phyloP scores from a whole-genome alignment of 2,329 filamentous ascomycete genomes.

The Aspergillus vadensis region DNA sequence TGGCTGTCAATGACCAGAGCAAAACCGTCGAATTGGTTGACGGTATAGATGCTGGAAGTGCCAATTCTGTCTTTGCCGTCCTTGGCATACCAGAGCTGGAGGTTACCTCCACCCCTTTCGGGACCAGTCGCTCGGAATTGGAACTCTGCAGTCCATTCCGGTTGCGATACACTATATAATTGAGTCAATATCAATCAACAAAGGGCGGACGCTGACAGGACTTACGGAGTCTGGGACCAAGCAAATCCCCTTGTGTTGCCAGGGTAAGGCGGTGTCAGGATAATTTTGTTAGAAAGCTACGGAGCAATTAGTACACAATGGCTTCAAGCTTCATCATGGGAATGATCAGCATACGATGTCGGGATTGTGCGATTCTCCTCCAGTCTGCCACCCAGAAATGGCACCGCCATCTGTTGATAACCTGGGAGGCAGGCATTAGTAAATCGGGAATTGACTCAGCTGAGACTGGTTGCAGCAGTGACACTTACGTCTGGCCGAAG shows the following conservation, averaged over 20 bases:
- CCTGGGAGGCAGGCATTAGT: conserved; percentile 39
- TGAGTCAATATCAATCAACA: conserved; percentile 13
- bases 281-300: conserved; percentile 80
- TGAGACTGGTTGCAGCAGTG: background rate
- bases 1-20: conserved; percentile 84
- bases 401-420: conserved; percentile 59
- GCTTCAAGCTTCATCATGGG: background rate
- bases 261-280: conserved; percentile 85
- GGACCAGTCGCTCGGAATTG: conserved; percentile 85
- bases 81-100: conserved; percentile 89
- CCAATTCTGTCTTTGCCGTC: conserved; percentile 67
- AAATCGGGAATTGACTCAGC: background rate
- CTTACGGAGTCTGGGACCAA: conserved; percentile 68
- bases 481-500: conserved; percentile 61
- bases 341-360: background rate
- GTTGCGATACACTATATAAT: conserved; percentile 46
- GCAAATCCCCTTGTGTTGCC: conserved; percentile 81
- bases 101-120: conserved; percentile 81
- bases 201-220: conserved; percentile 3
- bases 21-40: conserved; percentile 84
- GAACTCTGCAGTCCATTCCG: conserved; percentile 79
- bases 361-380: conserved; percentile 56
- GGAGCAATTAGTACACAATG: conserved; percentile 17
- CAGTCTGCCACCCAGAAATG: conserved; percentile 59
- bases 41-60: conserved; percentile 79